Base-by-base conservation (phyloP, 257 asterid species). In the Jasminum sambac region DNA sequence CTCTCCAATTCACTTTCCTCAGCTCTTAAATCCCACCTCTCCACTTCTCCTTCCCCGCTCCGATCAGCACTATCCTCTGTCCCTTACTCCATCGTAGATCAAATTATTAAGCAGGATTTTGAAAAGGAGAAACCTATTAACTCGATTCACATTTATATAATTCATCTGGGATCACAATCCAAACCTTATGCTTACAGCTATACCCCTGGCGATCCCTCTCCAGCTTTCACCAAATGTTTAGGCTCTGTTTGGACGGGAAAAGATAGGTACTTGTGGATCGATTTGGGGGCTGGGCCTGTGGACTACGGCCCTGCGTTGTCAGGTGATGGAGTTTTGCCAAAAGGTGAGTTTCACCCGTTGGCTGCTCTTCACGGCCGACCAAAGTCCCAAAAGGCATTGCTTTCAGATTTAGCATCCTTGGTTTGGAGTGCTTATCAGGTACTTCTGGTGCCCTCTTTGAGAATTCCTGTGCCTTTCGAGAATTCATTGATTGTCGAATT, bases 391-490 rank as follows among this genome's bases (percentile, higher is more conserved):
- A 89, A 89, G 84, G 82, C 96, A 0, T 25, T 94, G 83, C 89
- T 94, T 23, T 74, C 96, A 6, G 99, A 94, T 70, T 70, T 94
- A 76, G 96, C 96, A 5, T 86, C 96, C 4, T 70, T 94, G 55
- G 96, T 94, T 13, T 91, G 91, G 96, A 91, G 95, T 68, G 96
- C 99, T 74, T 94, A 94, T 78, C 95, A 89, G 96, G 98, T 86
- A 58, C 91, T 94, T 3, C 82, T 91, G 11, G 98, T 91, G 37
- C 99, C 99, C 55, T 85, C 96, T 44, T 79, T 94, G 86, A 85
- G 99, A 76, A 84, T 91, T 63, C 96, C 95, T 8, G 93, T 94
- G 67, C 90, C 89, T 38, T 89, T 79, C 66, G 98, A 91, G 76
- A 77, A 77, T 77, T 78, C 74, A 3, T 82, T 94, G 89, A 72